Evolutionary conservation across 148 eudicot species (phyloP), one percentile per base, ranked within the genome.

Genomic region (Heliosperma pusillum): DNA sequence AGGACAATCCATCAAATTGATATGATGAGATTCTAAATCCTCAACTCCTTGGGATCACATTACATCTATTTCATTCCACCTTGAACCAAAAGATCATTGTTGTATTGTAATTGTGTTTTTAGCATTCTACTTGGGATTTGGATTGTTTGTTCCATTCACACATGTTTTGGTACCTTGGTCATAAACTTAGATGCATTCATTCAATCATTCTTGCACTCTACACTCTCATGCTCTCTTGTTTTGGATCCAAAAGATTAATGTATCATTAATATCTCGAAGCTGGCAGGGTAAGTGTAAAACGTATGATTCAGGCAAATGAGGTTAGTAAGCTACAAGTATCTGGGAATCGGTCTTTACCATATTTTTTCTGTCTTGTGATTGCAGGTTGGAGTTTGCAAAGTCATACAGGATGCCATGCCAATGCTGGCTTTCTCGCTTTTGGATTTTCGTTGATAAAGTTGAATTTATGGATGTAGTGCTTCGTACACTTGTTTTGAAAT

Each of bases 401-500:
- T 33, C 50, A n/a, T 40, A 7, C 19, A 27, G 64, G 50, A 19
- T 29, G 19, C 7, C n/a, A n/a, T n/a, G 30, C 60, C 13, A 3
- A 16, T 0, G 44, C 64, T 2, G 62, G 25, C 4, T 71, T 71
- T 57, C 33, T 71, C 30, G 74, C 47, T 56, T 30, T 56, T 29
- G 27, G 74, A 30, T 19, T 71, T 71, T 57, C 64, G 30, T 70
- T 52, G 29, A 45, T 56, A 62, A 26, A 71, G 60, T 71, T 29
- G 74, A 25, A 30, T 57, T 70, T 52, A 16, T 53, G 22, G 40
- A 52, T 70, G 61, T 70, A 12, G 19, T 10, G 40, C 64, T 57
- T n/a, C 21, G 1, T 30, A 21, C 62, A 69, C 24, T 69, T 44
- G 57, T 42, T 44, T 21, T 78, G 63, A 53, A 75, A 78, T 78